A percentile compares a stretch with the other conserved stretches of the same genome.
Conservation (phyloP, 257 asterid genomes). For the Anisodus tanguticus region DNA sequence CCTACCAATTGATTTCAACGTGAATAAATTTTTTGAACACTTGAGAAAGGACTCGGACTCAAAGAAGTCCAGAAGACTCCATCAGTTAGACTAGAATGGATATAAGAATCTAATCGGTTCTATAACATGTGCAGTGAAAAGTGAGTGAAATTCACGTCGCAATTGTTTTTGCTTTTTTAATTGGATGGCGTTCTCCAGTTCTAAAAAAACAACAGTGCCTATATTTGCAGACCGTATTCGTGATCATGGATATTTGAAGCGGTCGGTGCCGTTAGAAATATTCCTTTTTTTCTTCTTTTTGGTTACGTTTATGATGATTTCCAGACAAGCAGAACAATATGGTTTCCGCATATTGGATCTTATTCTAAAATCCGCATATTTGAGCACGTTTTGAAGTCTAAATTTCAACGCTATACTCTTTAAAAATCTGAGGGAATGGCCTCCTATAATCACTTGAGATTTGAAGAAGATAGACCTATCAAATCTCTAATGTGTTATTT, state of each 20-base stretch:
- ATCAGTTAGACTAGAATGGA: too few relatives aligned
- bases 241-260: neutral
- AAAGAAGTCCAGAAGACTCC: neutral
- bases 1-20: neutral
- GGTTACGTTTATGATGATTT: neutral
- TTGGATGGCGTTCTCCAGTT: neutral
- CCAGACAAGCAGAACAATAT: neutral
- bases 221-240: neutral
- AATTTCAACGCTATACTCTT: neutral
- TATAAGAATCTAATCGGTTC: neutral
- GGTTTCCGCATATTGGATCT: neutral
- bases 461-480: neutral
- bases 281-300: neutral
- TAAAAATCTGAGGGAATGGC: neutral
- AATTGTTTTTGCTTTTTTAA: neutral
- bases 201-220: neutral
- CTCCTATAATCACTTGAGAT: too few relatives aligned
- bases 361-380: neutral
- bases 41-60: neutral
- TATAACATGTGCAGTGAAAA: neutral
- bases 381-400: neutral
- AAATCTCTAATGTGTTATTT: too few relatives aligned
- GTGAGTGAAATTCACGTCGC: neutral
- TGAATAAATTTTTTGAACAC: neutral
- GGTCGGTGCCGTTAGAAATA: neutral